phyloP scores from a whole-genome alignment of 345 rosid genomes.

The Citrus maxima region DNA sequence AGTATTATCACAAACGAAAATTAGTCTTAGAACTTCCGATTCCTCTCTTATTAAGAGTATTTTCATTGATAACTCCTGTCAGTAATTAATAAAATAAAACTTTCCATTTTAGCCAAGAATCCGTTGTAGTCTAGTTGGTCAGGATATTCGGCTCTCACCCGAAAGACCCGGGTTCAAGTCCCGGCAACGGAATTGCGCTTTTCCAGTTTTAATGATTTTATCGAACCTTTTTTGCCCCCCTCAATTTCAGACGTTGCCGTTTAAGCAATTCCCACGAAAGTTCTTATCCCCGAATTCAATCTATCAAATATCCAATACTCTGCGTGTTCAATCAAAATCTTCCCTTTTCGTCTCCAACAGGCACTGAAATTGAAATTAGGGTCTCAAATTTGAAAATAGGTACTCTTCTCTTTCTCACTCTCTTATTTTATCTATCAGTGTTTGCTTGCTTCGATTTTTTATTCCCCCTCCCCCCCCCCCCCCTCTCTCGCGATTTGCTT shows the following conservation, averaged over 20 bases:
- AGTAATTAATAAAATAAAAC: too few species aligned
- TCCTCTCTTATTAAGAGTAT: too few species aligned
- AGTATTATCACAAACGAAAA: too few species aligned
- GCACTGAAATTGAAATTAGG: background rate
- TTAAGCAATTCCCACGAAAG: background rate
- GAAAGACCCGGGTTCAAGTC: conserved; percentile 75
- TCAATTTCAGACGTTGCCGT: too few species aligned
- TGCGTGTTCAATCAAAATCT: background rate
- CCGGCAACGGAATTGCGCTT: conserved; percentile 62
- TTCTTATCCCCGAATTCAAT: background rate
- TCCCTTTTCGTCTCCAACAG: background rate
- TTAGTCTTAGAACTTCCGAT: too few species aligned
- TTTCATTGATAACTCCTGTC: too few species aligned
- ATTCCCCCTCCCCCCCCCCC: too few species aligned
- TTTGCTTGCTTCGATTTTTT: background rate
- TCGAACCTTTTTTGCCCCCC: too few species aligned
- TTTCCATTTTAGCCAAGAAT: background rate
- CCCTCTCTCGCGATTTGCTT: background rate
- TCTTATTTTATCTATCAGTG: background rate
- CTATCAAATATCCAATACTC: background rate
- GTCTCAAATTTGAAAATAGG: background rate
- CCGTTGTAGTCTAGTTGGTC: conserved; percentile 80
- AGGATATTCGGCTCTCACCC: conserved; percentile 81
- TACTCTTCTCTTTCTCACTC: background rate
- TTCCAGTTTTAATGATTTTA: too few species aligned